Base-by-base conservation (phyloP, 2,329 filamentous ascomycete genomes). In the Colletotrichum sp. region DNA sequence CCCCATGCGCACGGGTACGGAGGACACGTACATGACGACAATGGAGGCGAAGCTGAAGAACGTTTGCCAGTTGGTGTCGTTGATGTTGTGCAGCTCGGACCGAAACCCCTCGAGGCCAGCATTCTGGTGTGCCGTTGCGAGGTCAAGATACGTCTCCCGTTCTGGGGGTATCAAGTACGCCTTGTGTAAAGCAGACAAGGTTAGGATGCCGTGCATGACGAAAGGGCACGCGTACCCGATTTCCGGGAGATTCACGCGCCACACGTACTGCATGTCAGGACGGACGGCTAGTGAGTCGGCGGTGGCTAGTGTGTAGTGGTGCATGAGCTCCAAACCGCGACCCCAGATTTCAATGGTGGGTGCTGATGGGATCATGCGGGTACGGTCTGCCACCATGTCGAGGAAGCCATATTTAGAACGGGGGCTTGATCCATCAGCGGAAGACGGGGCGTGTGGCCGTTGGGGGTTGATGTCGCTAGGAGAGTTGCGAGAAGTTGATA, bases 1-100 rank as follows among this genome's bases (percentile, higher is more conserved):
- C 3, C 14, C 24, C 28, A 16, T 7, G 9, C 26, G 68, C 30
- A 59, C 24, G 1, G 74, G 76, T 1, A 73, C 7, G 7, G 30
- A 68, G 8, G 63, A 34, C 2, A 82, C 82, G n/a, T 78, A 79
- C 8, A 83, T 16, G 4, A 86, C 82, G 67, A 83, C 83, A 6
- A 83, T 83, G 16, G 86, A 85, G 71, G 86, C 85, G 67, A 89
- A 86, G 78, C 83, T 85, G 48, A 86, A 84, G 48, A 85, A 80
- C n/a, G 85, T 83, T 52, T 77, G 71, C 78, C 79, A 81, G 52
- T 78, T 79, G 4, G 74, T 66, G 8, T 78, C 28, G 34, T 77
- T 34, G 10, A 81, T 73, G 7, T 74, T 55, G 16, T 78, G 75
- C 8, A 83, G 74, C 6, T 75, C 68, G 3, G 73, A 68, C 12